phyloP scores from a whole-genome alignment of 176 grass and related monocot genomes.

The Oryza glaberrima region DNA sequence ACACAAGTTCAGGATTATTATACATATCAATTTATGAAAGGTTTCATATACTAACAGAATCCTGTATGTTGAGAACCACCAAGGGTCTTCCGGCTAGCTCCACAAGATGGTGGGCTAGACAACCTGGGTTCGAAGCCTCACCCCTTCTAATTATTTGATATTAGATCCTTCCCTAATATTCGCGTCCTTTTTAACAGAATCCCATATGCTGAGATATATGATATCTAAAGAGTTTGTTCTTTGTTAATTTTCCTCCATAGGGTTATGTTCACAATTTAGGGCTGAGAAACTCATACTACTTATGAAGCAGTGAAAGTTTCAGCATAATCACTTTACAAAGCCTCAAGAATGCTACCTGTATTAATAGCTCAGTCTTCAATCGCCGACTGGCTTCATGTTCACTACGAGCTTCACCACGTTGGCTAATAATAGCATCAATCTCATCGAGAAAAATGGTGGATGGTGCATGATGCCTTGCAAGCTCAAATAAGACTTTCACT shows the following conservation, averaged over 20 bases:
- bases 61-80: background rate
- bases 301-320: background rate
- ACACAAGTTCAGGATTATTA: conserved; percentile 10
- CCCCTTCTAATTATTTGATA: too few species aligned
- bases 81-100: too few species aligned
- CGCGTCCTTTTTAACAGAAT: background rate
- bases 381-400: conserved; percentile 95
- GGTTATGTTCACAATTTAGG: conserved; percentile 17
- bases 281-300: background rate
- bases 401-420: conserved; percentile 89
- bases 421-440: conserved; percentile 93
- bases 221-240: background rate
- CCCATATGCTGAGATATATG: background rate
- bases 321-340: background rate
- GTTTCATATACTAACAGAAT: background rate
- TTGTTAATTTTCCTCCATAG: background rate
- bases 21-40: conserved; percentile 1
- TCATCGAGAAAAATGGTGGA: conserved; percentile 98
- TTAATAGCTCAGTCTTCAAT: conserved; percentile 89
- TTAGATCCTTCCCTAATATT: too few species aligned
- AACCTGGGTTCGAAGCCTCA: too few species aligned
- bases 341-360: conserved; percentile 59
- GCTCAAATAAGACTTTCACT: conserved; percentile 89
- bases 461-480: conserved; percentile 94
- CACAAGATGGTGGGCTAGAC: too few species aligned